Evolutionary conservation across 805 yeast genomes (phyloP), one percentile per base, ranked within the genome.

Genomic region (Lachancea thermotolerans): DNA sequence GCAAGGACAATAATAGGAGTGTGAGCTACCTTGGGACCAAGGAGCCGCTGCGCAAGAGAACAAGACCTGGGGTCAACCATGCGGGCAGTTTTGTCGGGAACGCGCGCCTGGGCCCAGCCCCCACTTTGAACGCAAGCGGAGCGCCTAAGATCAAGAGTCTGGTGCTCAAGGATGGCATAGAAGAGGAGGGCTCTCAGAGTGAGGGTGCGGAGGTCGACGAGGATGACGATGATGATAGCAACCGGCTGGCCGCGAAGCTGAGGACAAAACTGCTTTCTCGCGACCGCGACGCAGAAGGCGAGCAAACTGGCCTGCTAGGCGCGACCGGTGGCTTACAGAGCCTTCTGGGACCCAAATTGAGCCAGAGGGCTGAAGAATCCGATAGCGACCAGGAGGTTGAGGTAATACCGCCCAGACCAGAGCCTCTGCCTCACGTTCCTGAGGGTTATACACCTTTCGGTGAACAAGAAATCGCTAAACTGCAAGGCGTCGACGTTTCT

Each of bases 401-500:
- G 49, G 57, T 59, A 35, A 71, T 71, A 17, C 75, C 83, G 5
- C 57, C 60, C 17, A 58, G 55, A 31, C 62, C 59, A 27, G 62
- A 62, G 2, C 73, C 68, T 17, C 49, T 70, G 18, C 69, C 72
- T 2, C 70, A 73, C 48, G 57, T 65, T 5, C 82, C 83, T 21
- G 52, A 64, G 49, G 72, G 70, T 35, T 62, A 70, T 49, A 70
- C 69, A n/a, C 70, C 73, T 1, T 62, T 74, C 28, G 55, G 63
- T 10, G 53, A 58, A 3, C 59, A 60, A 45, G 66, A 68, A 55
- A 15, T 63, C 46, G 47, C 41, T 27, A 52, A 58, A 49, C 45
- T 64, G 52, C 49, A 55, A 30, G 46, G 57, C 25, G 44, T 51
- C 51, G 17, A 46, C 27, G 41, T 60, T 40, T 47, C 59, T 38